Evolutionary conservation across 2,329 filamentous ascomycete species (phyloP), one percentile per base, ranked within the genome.

Genomic region (Penicillium sp.): DNA sequence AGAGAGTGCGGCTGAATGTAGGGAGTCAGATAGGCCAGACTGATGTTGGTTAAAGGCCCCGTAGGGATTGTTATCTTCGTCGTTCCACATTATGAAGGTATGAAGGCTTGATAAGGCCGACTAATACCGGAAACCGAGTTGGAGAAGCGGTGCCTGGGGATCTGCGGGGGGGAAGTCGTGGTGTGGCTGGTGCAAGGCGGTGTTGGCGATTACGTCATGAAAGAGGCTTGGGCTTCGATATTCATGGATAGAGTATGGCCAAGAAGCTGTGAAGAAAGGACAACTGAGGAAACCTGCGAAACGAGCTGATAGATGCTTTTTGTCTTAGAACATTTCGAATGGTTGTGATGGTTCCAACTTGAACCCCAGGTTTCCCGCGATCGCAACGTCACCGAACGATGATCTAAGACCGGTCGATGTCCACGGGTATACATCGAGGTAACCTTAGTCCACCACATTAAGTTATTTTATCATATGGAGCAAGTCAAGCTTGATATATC

Each of bases 1-100:
- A 62, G 78, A 74, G 57, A 76, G 62, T n/a, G 70, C 70, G 33
- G 69, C 68, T 47, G 87, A 87, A 40, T 88, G 89, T 54, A 86
- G 80, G 23, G 87, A 86, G 71, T 89, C 86, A 21, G 82, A 91
- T 46, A 86, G 83, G 73, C 89, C 86, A 61, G 90, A 90, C 75
- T 95, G 90, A 69, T 90, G 87, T 69, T 90, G 89, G 75, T 94
- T 90, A 80, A 96, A 97, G 76, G 91, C 93, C 69, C 92, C 93
- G 72, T 97, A 97, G 6, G 93, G 93, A 75, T 97, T 97, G 79
- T 97, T 97, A 73, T 97, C 91, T 79, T 97, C 93, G 81, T 97
- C 93, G 83, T 97, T 95, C 93, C 93, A 97, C 93, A 97, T 97
- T 67, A 69, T 83, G 74, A 33, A 33, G 31, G 9, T 55, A 38